phyloP scores from a whole-genome alignment of 768 basidiomycete species.

The Panellus pusillus region DNA sequence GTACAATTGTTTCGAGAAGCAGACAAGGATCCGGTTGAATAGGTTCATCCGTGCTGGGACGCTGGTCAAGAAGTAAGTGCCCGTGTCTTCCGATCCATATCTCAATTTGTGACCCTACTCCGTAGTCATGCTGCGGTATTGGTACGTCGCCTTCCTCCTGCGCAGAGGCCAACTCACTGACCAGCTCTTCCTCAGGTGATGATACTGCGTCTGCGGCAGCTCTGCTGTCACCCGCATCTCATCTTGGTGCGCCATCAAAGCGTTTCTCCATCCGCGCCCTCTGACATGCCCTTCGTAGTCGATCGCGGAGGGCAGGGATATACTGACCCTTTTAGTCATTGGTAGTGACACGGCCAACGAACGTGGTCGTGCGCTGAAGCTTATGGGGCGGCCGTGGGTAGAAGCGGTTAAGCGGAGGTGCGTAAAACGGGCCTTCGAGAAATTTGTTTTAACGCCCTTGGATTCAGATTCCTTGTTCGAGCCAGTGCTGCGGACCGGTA shows the following conservation, averaged over 20 bases:
- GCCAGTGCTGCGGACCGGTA: conserved; percentile 43
- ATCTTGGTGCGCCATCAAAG: conserved; percentile 49
- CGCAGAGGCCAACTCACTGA: background rate
- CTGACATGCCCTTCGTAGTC: conserved; percentile 24
- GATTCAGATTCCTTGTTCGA: conserved; percentile 45
- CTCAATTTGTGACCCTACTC: background rate
- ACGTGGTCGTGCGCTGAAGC: conserved; percentile 55
- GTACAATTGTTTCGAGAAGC: conserved; percentile 58
- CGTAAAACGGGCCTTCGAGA: conserved; percentile 30
- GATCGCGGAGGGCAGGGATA: conserved; percentile 35
- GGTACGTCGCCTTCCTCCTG: conserved; percentile 27
- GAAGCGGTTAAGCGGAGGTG: conserved; percentile 36
- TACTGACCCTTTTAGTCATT: conserved; percentile 50
- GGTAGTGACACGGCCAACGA: conserved; percentile 54
- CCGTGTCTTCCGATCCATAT: background rate
- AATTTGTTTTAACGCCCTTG: background rate
- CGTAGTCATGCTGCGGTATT: conserved; percentile 49
- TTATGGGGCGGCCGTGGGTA: conserved; percentile 43
- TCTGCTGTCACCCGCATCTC: conserved; percentile 73
- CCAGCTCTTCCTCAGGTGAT: conserved; percentile 45
- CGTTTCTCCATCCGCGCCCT: background rate
- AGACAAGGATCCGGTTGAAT: conserved; percentile 54
- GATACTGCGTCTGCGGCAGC: conserved; percentile 73
- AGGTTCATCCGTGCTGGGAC: conserved; percentile 65
- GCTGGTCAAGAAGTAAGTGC: conserved; percentile 65